Conservation (phyloP, 495 filamentous ascomycete species). For the Cetradonia linearis region DNA sequence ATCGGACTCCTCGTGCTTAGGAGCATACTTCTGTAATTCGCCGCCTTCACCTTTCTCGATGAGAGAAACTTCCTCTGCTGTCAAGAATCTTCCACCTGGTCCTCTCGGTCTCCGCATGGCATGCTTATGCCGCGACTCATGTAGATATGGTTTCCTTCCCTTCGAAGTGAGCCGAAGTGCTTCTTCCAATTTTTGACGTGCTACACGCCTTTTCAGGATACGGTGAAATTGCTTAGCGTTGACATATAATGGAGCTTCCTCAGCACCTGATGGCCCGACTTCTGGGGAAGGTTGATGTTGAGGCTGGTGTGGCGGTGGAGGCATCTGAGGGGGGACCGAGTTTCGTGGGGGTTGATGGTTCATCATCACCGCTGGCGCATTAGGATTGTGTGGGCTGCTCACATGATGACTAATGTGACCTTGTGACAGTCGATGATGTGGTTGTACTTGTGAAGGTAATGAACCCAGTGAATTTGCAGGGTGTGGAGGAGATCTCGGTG, state of each 20-base stretch:
- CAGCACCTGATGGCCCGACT: slow-evolving; percentile 60
- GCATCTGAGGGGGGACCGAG: slow-evolving; percentile 40
- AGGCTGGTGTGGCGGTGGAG: slow-evolving; percentile 42
- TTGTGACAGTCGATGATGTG: slow-evolving; percentile 37
- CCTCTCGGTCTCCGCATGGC: slow-evolving; percentile 94
- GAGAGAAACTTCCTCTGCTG: slow-evolving; percentile 90
- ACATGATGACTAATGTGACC: slow-evolving; percentile 42
- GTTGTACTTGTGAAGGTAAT: slow-evolving; percentile 41
- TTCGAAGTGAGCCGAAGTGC: slow-evolving; percentile 83
- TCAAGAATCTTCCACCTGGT: slow-evolving; percentile 93
- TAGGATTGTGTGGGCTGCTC: slow-evolving; percentile 38
- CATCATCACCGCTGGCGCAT: slow-evolving; percentile 40
- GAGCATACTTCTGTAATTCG: slow-evolving; percentile 26
- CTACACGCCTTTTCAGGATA: slow-evolving; percentile 87
- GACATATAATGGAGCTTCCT: slow-evolving; percentile 93
- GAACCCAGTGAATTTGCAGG: slow-evolving; percentile 42
- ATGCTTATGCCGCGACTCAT: slow-evolving; percentile 98
- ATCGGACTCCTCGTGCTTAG: slow-evolving; percentile 27
- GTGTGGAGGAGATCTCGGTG: slow-evolving; percentile 43
- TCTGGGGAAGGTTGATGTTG: slow-evolving; percentile 76
- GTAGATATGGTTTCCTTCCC: slow-evolving; percentile 91
- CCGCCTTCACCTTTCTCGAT: slow-evolving; percentile 55
- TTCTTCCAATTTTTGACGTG: slow-evolving; percentile 87
- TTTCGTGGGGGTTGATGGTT: slow-evolving; percentile 39
- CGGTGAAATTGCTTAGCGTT: slow-evolving; percentile 99